Percentiles rank a stretch among this genome's conserved stretches.
Conservation (phyloP, 2,329 filamentous ascomycete genomes). For the Colletotrichum musicola region DNA sequence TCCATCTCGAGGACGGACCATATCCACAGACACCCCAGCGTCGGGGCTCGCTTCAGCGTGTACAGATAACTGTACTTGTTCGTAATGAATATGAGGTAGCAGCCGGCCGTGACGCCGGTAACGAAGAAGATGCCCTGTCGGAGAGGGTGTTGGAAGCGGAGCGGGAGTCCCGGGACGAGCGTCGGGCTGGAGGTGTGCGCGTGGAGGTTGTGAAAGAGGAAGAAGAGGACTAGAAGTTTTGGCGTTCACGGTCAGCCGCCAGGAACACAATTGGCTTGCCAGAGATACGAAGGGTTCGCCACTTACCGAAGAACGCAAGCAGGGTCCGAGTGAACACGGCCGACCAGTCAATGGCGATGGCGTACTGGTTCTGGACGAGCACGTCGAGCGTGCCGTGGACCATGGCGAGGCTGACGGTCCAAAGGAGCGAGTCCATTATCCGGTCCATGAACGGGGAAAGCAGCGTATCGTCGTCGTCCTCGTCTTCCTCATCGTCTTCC, state of each 20-base stretch:
- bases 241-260: neutral
- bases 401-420: slow-evolving; percentile 74
- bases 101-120: slow-evolving; percentile 73
- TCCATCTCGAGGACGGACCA: slow-evolving; percentile 93
- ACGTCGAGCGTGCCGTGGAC: slow-evolving; percentile 82
- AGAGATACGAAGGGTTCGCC: neutral
- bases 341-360: slow-evolving; percentile 72
- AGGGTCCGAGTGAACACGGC: slow-evolving; percentile 65
- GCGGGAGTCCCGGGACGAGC: slow-evolving; percentile 64
- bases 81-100: slow-evolving; percentile 84
- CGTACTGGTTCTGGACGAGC: slow-evolving; percentile 83
- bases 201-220: slow-evolving; percentile 70
- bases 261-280: neutral
- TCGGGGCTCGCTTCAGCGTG: slow-evolving; percentile 92
- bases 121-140: slow-evolving; percentile 74
- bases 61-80: slow-evolving; percentile 86
- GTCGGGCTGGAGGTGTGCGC: slow-evolving; percentile 62
- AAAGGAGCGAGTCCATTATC: slow-evolving; percentile 68
- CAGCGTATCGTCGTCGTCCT: slow-evolving; percentile 35
- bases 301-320: slow-evolving; percentile 66
- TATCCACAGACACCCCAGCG: slow-evolving; percentile 89
- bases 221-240: slow-evolving; percentile 70
- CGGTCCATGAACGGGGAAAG: slow-evolving; percentile 63
- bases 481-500: slow-evolving; percentile 46
- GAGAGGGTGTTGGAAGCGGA: slow-evolving; percentile 59